Evolutionary conservation across 371 early-diverging fungal species (phyloP).

Genomic region (Basidiobolus meristosporus): DNA sequence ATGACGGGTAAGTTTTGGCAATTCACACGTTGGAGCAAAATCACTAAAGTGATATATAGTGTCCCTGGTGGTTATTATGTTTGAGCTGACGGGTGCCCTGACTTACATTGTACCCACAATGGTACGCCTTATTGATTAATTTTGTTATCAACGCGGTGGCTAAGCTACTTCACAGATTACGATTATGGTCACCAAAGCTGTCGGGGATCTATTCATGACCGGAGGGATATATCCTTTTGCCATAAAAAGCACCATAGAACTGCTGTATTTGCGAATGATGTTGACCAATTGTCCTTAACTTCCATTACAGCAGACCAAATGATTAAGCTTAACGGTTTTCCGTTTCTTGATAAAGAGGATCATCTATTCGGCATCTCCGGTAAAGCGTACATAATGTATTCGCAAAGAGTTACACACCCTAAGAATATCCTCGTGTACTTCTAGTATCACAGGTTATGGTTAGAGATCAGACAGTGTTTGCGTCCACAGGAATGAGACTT

Average conservation of each 20-base stretch:
- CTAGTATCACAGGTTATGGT: conserved; percentile 43
- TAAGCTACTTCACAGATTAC: conserved; percentile 25
- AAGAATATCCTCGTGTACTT: conserved; percentile 1
- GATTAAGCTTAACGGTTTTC: conserved; percentile 68
- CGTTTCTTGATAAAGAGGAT: conserved; percentile 74
- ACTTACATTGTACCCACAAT: conserved; percentile 84
- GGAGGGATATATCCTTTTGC: conserved; percentile 43
- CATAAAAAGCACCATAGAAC: background rate
- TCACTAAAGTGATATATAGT: conserved; percentile 13
- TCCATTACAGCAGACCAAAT: conserved; percentile 41
- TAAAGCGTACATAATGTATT: conserved; percentile 3
- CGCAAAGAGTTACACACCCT: background rate
- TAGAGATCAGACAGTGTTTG: conserved; percentile 26
- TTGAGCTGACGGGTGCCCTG: conserved; percentile 87
- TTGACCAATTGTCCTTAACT: conserved; percentile 1
- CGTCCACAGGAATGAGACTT: conserved; percentile 23
- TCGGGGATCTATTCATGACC: conserved; percentile 62
- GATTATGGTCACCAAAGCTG: conserved; percentile 72
- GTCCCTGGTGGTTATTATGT: conserved; percentile 86
- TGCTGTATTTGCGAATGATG: background rate
- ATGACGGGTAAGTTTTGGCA: conserved; percentile 21
- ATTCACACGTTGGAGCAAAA: background rate
- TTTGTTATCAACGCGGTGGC: background rate
- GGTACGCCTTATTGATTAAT: conserved; percentile 16
- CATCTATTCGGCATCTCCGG: conserved; percentile 32